Base-by-base conservation (phyloP, 164 flowering plant species). In the Saururus chinensis region DNA sequence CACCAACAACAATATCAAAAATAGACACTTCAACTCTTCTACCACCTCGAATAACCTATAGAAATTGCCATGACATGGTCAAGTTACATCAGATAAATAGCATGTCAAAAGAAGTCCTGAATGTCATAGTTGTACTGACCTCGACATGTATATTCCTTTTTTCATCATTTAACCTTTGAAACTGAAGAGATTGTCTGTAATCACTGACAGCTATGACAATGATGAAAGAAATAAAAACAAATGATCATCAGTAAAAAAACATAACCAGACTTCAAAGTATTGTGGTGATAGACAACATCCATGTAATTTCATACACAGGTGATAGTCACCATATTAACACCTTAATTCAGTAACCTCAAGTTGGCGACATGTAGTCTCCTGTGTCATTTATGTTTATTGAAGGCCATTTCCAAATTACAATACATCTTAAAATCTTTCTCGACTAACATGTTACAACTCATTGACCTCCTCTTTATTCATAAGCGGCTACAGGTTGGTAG, bases 1-100 rank as follows among this genome's bases (percentile, higher is more conserved):
- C 99, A 53, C 99, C 97, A 68, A 91, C 96, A 74, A 91, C 99
- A 65, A 95, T 53, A 62, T 95, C 99, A 77, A 85, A 95, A 68
- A 95, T 91, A 63, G 99, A 95, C 55, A 87, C 67, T 52, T 80
- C 76, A 58, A 84, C 66, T 74, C 99, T 79, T 77, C 87, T 78
- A 37, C 99, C 96, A 56, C 88, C 91, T 79, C 97, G 79, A 24
- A 86, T 67, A n/a, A 87, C 95, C 97, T 93, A 63, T 52, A 55
- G 30, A 56, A 55, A 19, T 54, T 23, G 58, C 35, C 17, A 10
- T 19, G 11, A 55, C 25, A 24, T 17, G 17, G 17, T 45, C 17
- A 45, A 45, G 14, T 3, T 17, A 45, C 49, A 45, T 12, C 14
- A 45, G 14, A 45, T 12, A n/a, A 35, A 42, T 2, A 59, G 56